Evolutionary conservation across 1,139 yeast genomes (phyloP).

Genomic region (Dujonia santamariae): DNA sequence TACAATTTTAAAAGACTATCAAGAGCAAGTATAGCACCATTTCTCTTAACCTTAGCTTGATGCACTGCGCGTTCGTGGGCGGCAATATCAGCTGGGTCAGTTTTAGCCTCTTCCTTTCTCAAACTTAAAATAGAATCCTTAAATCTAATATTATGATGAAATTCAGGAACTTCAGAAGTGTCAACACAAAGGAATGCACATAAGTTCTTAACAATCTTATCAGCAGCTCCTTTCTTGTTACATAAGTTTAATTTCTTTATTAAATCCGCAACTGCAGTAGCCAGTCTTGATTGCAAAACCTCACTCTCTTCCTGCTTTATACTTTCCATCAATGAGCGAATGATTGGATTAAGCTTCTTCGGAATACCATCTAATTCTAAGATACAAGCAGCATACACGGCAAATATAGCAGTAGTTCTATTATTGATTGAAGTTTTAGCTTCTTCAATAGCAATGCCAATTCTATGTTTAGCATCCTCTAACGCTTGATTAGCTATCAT

Average conservation of each 20-base stretch:
- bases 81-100: conserved; percentile 65
- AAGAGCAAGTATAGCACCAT: conserved; percentile 77
- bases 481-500: conserved; percentile 70
- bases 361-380: conserved; percentile 68
- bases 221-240: conserved; percentile 67
- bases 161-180: conserved; percentile 94
- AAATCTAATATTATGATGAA: conserved; percentile 59
- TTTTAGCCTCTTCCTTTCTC: conserved; percentile 72
- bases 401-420: conserved; percentile 62
- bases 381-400: conserved; percentile 75
- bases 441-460: conserved; percentile 64
- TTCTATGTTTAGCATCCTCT: conserved; percentile 75
- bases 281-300: conserved; percentile 68
- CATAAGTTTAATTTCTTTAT: conserved; percentile 57
- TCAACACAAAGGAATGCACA: conserved; percentile 95
- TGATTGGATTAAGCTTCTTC: conserved; percentile 81
- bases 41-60: conserved; percentile 75
- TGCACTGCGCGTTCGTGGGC: conserved; percentile 62
- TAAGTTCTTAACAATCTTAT: conserved; percentile 83
- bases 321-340: conserved; percentile 90
- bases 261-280: conserved; percentile 64
- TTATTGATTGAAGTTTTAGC: conserved; percentile 54
- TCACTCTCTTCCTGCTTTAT: conserved; percentile 71
- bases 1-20: conserved; percentile 53
- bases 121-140: conserved; percentile 67